Conservation (phyloP, 2,329 filamentous ascomycete species). For the Trichoderma sp. region DNA sequence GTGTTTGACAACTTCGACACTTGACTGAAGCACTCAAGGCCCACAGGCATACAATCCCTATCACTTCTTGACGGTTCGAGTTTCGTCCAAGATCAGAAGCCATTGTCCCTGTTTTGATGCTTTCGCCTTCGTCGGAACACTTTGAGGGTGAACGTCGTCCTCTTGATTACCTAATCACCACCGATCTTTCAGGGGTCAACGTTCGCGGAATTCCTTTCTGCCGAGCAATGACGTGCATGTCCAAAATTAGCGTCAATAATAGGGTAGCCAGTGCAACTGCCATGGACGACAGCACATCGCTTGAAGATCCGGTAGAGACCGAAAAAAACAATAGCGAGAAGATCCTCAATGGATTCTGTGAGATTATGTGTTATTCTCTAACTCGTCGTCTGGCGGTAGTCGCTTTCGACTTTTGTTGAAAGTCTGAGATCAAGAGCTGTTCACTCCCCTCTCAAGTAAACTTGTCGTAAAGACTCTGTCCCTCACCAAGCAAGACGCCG, state of each 20-base stretch:
- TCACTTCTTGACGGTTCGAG: too few species aligned
- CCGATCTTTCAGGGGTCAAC: background rate
- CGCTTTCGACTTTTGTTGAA: too few species aligned
- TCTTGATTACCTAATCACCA: background rate
- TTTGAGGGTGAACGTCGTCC: background rate
- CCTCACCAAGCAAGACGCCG: too few species aligned
- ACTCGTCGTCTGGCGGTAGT: too few species aligned
- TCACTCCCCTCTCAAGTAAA: too few species aligned
- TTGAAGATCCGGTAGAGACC: background rate
- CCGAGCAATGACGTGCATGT: constrained; percentile 7
- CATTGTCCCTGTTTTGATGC: background rate
- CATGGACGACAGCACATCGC: background rate
- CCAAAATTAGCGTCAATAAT: constrained; percentile 5
- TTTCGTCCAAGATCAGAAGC: background rate
- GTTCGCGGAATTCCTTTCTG: background rate
- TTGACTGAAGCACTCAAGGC: too few species aligned
- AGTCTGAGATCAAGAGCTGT: too few species aligned
- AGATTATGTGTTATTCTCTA: too few species aligned
- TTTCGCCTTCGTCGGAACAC: too few species aligned
- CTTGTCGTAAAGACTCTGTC: too few species aligned
- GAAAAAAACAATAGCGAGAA: background rate
- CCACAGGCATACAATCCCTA: too few species aligned
- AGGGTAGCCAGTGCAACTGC: constrained; percentile 1
- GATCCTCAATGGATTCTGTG: background rate
- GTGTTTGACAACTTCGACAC: too few species aligned